Percentiles rank a stretch among this genome's conserved stretches.
Conservation (phyloP, 176 grass and related monocot species). For the Zoysia pacifica region DNA sequence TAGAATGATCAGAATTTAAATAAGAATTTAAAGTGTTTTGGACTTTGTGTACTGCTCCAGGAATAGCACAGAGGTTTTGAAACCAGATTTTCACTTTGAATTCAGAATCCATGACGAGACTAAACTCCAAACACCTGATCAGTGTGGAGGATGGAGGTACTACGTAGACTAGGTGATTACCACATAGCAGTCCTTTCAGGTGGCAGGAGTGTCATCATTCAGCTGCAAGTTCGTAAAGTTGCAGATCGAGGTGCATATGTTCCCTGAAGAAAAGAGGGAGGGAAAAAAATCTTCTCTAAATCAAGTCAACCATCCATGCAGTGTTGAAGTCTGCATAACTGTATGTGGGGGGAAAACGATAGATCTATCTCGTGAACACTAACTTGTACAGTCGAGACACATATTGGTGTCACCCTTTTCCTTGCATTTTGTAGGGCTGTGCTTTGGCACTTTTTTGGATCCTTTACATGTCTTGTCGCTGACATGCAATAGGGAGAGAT, state of each 20-base stretch:
- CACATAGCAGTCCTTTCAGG: conserved; percentile 34
- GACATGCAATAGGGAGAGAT: conserved; percentile 20
- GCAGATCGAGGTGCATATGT: conserved; percentile 2
- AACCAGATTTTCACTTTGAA: not conserved
- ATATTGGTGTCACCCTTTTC: not conserved
- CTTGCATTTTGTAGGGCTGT: not conserved
- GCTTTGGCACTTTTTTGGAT: not conserved
- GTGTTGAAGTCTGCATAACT: not conserved
- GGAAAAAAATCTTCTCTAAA: conserved; percentile 9
- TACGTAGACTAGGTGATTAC: not conserved
- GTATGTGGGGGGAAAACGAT: no score
- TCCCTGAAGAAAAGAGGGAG: not conserved
- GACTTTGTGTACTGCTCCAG: not conserved
- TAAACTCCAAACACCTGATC: conserved; percentile 28
- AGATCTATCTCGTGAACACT: not conserved
- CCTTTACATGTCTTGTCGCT: conserved; percentile 13
- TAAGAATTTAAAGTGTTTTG: no score
- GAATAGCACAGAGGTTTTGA: not conserved
- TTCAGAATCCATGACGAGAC: not conserved
- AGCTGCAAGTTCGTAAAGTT: conserved; percentile 4
- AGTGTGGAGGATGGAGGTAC: conserved; percentile 16
- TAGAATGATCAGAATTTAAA: no score
- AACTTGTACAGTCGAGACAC: not conserved
- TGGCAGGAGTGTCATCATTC: conserved; percentile 33
- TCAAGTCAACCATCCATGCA: not conserved